Conservation (phyloP, 1,284 basidiomycete species). For the Cryptococcus sp. region DNA sequence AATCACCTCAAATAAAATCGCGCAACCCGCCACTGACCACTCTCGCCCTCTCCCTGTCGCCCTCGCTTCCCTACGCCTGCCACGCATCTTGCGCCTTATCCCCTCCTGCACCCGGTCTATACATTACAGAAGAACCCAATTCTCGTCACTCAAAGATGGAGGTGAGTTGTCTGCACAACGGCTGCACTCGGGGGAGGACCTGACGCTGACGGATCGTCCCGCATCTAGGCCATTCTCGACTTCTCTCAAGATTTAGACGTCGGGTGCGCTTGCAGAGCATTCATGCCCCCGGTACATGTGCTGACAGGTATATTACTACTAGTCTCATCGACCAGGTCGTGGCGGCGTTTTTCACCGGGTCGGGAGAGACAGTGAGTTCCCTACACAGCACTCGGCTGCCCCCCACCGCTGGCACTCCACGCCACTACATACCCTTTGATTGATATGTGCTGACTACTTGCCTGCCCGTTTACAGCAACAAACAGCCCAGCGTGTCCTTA, state of each 20-base stretch:
- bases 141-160: conserved; percentile 28
- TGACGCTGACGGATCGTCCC: conserved; percentile 10
- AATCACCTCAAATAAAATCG: too few relatives aligned
- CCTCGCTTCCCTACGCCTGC: too few relatives aligned
- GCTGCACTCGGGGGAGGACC: conserved; percentile 3
- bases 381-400: background rate
- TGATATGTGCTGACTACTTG: background rate
- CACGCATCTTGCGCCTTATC: too few relatives aligned
- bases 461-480: conserved; percentile 63
- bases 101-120: too few relatives aligned
- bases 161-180: conserved; percentile 20
- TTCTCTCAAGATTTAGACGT: conserved; percentile 83
- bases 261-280: conserved; percentile 30
- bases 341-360: conserved; percentile 72
- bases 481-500: conserved; percentile 82
- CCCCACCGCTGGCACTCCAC: background rate
- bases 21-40: too few relatives aligned
- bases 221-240: conserved; percentile 70
- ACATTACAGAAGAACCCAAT: too few relatives aligned
- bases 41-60: too few relatives aligned
- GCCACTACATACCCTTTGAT: background rate
- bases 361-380: conserved; percentile 66
- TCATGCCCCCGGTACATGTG: background rate
- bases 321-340: conserved; percentile 79
- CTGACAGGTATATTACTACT: background rate